Conservation (phyloP, 768 basidiomycete species). For the Mycena galericulata region DNA sequence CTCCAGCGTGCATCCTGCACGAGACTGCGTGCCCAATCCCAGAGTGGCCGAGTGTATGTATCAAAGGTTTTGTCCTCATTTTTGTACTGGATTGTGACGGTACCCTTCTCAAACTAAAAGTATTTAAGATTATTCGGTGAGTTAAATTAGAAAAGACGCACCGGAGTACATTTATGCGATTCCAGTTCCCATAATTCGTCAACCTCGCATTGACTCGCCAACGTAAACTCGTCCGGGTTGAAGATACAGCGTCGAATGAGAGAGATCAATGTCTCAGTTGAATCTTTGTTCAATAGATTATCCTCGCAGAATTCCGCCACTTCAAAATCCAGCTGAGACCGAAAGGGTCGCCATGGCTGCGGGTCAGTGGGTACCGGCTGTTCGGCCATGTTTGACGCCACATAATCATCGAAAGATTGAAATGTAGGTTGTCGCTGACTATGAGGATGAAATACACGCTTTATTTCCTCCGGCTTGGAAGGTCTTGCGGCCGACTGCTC, state of each 20-base stretch:
- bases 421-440: background rate
- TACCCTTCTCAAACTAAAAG: background rate
- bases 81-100: constrained; percentile 35
- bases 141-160: background rate
- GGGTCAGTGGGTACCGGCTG: background rate
- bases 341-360: constrained; percentile 11
- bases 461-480: background rate
- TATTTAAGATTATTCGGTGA: background rate
- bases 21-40: constrained; percentile 43
- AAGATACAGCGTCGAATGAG: background rate
- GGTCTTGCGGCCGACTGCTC: background rate
- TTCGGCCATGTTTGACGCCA: background rate
- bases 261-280: background rate
- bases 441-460: constrained; percentile 23
- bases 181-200: constrained; percentile 12
- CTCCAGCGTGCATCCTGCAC: constrained; percentile 36
- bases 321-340: constrained; percentile 13
- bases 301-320: constrained; percentile 8
- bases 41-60: constrained; percentile 36
- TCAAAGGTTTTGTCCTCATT: constrained; percentile 26
- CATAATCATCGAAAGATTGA: background rate
- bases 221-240: background rate
- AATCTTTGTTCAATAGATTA: background rate
- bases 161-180: constrained; percentile 16
- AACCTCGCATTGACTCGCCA: background rate